phyloP scores from a whole-genome alignment of 345 rosid genomes.

The Gynandropsis gynandra region DNA sequence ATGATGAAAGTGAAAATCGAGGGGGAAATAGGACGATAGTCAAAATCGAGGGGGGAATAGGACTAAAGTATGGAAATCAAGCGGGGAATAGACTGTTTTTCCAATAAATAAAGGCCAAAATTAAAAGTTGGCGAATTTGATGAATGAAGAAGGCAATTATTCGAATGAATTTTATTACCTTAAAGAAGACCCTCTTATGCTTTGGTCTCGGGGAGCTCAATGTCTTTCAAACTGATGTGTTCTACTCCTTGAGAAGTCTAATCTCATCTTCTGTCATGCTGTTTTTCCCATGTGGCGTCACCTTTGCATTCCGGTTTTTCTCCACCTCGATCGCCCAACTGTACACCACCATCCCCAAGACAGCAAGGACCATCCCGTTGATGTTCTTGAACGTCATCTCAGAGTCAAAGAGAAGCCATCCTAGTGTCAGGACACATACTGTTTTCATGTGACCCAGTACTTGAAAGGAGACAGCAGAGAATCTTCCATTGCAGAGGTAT shows the following conservation, averaged over 20 bases:
- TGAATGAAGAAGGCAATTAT: too few relatives aligned
- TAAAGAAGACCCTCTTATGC: slow-evolving; percentile 22
- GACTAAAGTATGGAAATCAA: too few relatives aligned
- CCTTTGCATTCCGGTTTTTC: slow-evolving; percentile 43
- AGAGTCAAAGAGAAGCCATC: slow-evolving; percentile 91
- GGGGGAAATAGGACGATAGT: too few relatives aligned
- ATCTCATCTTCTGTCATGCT: slow-evolving; percentile 78
- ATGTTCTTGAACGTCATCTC: slow-evolving; percentile 77
- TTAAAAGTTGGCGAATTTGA: too few relatives aligned
- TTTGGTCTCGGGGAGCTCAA: slow-evolving; percentile 59
- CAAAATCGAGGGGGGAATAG: too few relatives aligned
- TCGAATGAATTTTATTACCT: too few relatives aligned
- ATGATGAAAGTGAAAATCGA: too few relatives aligned
- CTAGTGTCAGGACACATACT: slow-evolving; percentile 72
- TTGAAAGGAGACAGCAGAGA: too few relatives aligned
- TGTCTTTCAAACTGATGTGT: slow-evolving; percentile 42
- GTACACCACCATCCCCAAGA: slow-evolving; percentile 80
- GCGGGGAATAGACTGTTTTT: too few relatives aligned
- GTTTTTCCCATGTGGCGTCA: slow-evolving; percentile 37
- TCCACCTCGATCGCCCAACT: slow-evolving; percentile 94
- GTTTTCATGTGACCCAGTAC: slow-evolving; percentile 98
- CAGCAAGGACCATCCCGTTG: slow-evolving; percentile 68
- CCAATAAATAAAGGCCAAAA: too few relatives aligned
- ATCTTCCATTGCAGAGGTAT: too few relatives aligned
- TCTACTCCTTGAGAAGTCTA: slow-evolving; percentile 53